Evolutionary conservation across 2,329 filamentous ascomycete genomes (phyloP), one percentile per base, ranked within the genome.

Genomic region (Aspergillus calidoustus): DNA sequence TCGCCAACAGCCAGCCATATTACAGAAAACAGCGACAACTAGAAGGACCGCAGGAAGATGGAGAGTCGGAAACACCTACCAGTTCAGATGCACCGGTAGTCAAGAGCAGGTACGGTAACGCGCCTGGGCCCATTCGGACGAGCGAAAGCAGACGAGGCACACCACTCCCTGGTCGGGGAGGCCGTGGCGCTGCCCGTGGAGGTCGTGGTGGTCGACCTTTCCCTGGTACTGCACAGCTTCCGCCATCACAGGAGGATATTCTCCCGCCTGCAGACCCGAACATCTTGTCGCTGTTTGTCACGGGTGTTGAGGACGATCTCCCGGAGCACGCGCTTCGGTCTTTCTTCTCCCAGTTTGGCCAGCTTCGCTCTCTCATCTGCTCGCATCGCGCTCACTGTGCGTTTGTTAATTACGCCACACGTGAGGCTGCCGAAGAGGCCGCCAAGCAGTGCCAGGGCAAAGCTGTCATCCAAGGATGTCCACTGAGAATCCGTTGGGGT

Each of bases 381-480:
- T 97, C 93, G 7, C 95, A 99, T 80, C 93, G 96, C 81, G 94
- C 94, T 17, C 95, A 98, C 74, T 98, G 93, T 76, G 95, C 95
- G 1, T 99, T 98, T 74, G 84, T 99, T 79, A 99, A 99, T 79
- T 99, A 92, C 75, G 88, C 93, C 69, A 91, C 90, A 3, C 86
- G 95, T 60, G 88, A 92, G 64, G 90, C 86, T 1, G 95, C 96
- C 0, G 95, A 99, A 79, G 88, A 86, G 61, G 96, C 96, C 0
- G 92, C 95, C 0, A 87, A 87, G 38, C 87, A 91, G 22, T 94
- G 92, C 69, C 90, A 97, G 76, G 95, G 96, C 6, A 91, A 90
- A 64, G 92, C 93, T 0, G 87, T 98, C 7, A 91, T 99, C 70
- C 89, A 93, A 41, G 95, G 95, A 3, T 97, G 94, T 70, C 95